Percentiles rank a stretch among this genome's conserved stretches.
These are phyloP conservation scores for Lupinus albus DNA, from an alignment of 306 rosid species.

Conservation along the genomic window DNA sequence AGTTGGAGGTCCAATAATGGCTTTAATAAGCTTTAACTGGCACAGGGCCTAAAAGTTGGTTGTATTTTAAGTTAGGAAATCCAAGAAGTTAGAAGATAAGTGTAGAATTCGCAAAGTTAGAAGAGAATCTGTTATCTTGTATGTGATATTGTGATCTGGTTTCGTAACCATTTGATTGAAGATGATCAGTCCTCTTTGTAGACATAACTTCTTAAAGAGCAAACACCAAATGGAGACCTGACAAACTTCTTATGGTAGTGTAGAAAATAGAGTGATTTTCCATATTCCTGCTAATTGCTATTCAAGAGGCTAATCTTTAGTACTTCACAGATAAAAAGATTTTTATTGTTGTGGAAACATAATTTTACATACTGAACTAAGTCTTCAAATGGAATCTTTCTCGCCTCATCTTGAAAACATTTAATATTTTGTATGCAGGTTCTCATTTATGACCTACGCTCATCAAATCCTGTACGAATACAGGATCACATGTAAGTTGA, in stretches of 20 bases:
- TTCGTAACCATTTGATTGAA: slow-evolving; percentile 3
- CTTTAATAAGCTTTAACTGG: neutral
- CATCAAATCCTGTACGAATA: slow-evolving; percentile 68
- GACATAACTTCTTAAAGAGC: neutral
- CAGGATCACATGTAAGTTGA: slow-evolving; percentile 86
- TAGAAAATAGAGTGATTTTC: slow-evolving; percentile 5
- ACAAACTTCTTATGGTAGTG: neutral
- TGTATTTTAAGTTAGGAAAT: neutral
- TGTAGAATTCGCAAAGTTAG: neutral
- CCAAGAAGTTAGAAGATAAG: neutral
- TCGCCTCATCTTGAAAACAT: slow-evolving; percentile 12
- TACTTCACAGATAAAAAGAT: neutral
- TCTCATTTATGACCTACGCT: slow-evolving; percentile 84
- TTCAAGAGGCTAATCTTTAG: slow-evolving; percentile 4
- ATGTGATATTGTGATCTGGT: neutral
- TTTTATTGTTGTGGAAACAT: neutral
- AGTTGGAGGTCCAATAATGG: neutral
- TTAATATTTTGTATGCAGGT: slow-evolving; percentile 59
- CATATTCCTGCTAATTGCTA: slow-evolving; percentile 14
- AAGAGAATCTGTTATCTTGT: neutral
- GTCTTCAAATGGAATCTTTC: neutral
- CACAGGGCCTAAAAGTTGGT: neutral
- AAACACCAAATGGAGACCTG: slow-evolving; percentile 7
- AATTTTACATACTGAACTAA: slow-evolving; percentile 15
- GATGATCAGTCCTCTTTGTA: neutral